Evolutionary conservation across 495 filamentous ascomycete species (phyloP), one percentile per base, ranked within the genome.

Genomic region (Penicillium odoratum): DNA sequence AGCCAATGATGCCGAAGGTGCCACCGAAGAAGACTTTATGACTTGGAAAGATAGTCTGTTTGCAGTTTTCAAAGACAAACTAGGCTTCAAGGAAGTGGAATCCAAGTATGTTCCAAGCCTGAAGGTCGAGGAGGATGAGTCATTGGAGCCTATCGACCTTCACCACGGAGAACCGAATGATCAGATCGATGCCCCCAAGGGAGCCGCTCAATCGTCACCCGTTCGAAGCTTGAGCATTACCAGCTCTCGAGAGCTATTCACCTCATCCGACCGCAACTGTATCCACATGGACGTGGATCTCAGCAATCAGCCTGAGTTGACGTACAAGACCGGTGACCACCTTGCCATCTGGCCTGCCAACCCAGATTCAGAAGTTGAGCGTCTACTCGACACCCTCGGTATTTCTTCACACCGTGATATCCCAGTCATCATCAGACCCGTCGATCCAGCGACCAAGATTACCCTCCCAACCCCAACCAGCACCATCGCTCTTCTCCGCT

Each of bases 261-360:
- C 55, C 16, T 56, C 63, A 0, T 68, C 69, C 1, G 63, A 65
- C 46, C 68, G 77, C 30, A 71, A 77, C 53, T 83, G 80, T 56
- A 59, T 83, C 7, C 80, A 83, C 57, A 67, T 83, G 56, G 78
- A 83, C 30, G 55, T 83, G 0, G 80, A 82, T 49, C 56, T 82
- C 3, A 65, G 56, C 25, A 61, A 58, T 29, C 59, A 66, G 29
- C 62, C 75, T 2, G 87, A 82, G 36, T 75, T 87, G 71, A 76
- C 77, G 3, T 93, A 92, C 65, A 79, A 79, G 51, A 81, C 85
- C 8, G 89, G 89, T 42, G 90, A 93, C 66, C 91, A 93, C 61
- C 80, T 92, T 9, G 87, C 88, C 4, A 78, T 92, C 33, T 77
- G 90, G 47, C 88, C 90, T 0, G 72, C 86, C 16, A 92, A 92